These are phyloP conservation scores for Pestalotiopsis sp. DNA, from an alignment of 2,329 filamentous ascomycete genomes.

Conservation along the genomic window DNA sequence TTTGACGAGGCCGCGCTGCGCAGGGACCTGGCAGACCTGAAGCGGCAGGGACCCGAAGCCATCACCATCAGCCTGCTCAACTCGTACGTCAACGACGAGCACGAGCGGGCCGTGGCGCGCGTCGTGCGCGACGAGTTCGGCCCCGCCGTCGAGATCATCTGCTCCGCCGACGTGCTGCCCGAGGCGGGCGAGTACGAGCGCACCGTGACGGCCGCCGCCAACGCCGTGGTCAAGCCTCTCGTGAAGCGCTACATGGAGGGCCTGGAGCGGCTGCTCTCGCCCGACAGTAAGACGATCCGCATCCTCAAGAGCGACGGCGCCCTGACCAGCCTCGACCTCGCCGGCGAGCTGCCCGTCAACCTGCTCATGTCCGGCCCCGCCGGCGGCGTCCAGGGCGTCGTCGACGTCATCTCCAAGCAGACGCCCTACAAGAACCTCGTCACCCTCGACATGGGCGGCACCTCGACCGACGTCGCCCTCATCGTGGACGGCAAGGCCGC, in stretches of 20 bases:
- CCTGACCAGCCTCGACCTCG: slow-evolving; percentile 46
- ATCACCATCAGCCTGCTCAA: slow-evolving; percentile 50
- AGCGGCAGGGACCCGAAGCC: slow-evolving; percentile 43
- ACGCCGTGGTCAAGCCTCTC: slow-evolving; percentile 50
- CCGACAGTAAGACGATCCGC: slow-evolving; percentile 46
- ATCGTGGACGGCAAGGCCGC: slow-evolving; percentile 45
- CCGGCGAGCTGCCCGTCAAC: slow-evolving; percentile 48
- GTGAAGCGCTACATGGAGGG: slow-evolving; percentile 48
- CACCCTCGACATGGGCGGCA: slow-evolving; percentile 53
- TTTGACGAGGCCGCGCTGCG: slow-evolving; percentile 43
- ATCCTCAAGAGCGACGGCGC: slow-evolving; percentile 54
- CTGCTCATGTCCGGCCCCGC: slow-evolving; percentile 53
- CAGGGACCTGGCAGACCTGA: slow-evolving; percentile 38
- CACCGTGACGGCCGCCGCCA: slow-evolving; percentile 49
- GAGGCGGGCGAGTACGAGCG: slow-evolving; percentile 53
- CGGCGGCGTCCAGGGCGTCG: slow-evolving; percentile 51
- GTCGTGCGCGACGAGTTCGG: slow-evolving; percentile 46
- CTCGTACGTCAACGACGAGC: slow-evolving; percentile 45
- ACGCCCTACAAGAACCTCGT: slow-evolving; percentile 51
- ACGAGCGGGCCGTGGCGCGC: slow-evolving; percentile 41
- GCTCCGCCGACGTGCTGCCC: slow-evolving; percentile 47
- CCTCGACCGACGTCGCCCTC: slow-evolving; percentile 50
- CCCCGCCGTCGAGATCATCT: slow-evolving; percentile 43
- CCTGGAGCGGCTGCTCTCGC: slow-evolving; percentile 39
- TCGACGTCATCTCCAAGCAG: slow-evolving; percentile 46